phyloP scores from a whole-genome alignment of 495 filamentous ascomycete species.

The Aspergillus nidulans region DNA sequence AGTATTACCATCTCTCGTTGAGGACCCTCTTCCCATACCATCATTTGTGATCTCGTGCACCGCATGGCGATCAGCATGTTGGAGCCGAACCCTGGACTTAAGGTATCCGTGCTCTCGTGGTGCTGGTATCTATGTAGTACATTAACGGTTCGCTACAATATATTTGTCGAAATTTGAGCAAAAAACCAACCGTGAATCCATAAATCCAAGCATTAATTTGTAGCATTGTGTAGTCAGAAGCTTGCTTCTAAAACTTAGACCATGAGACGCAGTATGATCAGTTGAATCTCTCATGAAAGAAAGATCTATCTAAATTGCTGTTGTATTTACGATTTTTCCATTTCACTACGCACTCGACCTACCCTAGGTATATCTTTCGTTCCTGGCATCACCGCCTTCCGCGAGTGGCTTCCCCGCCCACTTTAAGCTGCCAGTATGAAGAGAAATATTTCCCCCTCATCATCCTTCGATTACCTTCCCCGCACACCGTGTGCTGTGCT shows the following conservation, averaged over 20 bases:
- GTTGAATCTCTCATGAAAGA: no score
- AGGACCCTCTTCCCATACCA: background rate
- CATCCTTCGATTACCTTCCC: slow-evolving; percentile 8
- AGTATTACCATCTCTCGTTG: background rate
- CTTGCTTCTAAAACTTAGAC: no score
- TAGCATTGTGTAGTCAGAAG: no score
- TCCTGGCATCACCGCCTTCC: slow-evolving; percentile 24
- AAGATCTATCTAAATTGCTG: no score
- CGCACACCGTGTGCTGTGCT: slow-evolving; percentile 30
- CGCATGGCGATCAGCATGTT: background rate
- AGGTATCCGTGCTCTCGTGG: background rate
- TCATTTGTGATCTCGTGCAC: background rate
- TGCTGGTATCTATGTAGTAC: background rate
- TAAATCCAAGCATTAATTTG: no score
- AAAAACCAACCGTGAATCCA: no score
- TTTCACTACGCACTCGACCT: no score
- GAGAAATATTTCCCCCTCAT: slow-evolving; percentile 16
- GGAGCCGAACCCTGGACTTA: background rate
- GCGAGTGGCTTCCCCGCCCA: slow-evolving; percentile 25
- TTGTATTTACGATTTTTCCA: no score
- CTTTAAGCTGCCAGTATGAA: slow-evolving; percentile 18
- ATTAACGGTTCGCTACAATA: no score
- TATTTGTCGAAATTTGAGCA: no score
- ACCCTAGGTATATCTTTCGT: background rate
- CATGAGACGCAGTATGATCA: no score